Base-by-base conservation (phyloP, 352 stramenopile species). In the Phytophthora agathidicida region DNA sequence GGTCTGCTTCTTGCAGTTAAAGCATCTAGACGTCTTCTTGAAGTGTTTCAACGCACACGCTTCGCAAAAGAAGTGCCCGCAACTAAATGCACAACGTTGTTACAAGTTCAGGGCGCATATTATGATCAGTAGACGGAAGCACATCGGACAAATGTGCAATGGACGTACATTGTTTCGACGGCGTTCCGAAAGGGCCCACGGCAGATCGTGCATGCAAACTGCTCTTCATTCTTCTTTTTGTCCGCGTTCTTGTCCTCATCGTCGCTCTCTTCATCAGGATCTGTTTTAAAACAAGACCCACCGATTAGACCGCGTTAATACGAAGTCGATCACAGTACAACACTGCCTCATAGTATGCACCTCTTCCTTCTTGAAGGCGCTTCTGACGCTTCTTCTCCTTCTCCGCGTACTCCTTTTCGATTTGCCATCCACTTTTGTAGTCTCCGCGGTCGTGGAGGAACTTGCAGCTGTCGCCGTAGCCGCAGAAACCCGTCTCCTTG, bases 401-500 rank as follows among this genome's bases (percentile, higher is more conserved):
- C 30, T 82, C 76, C 17, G 98, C 92, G 76, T 94, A 98, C 61
- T 99, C 91, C 46, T 94, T 75, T 57, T 99, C 96, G 51, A 99
- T 93, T 71, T 99, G 90, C 96, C 96, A 99, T n/a, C 97, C 97
- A 35, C 71, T 94, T 73, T 99, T 97, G 62, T 98, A 99, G 65
- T 99, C 94, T 2, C 96, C 91, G n/a, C 98, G 87, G 66, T 99
- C 97, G 74, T 99, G 98, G 20, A 99, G 77, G 75, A 99, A 99
- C 63, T 98, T 99, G 65, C 97, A 99, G 56, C 76, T 91, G 39
- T 94, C 86, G 2, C 98, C 98, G 69, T 98, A 99, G 33, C 97
- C 96, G 61, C 97, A 99, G 71, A 99, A 99, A 22, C 98, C 98
- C 6, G 98, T 99, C 45, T 99, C 96, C 59, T 99, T 99, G 82